Evolutionary conservation across 129 eudicot species (phyloP), one percentile per base, ranked within the genome.

Genomic region (Helianthus tuberosus): DNA sequence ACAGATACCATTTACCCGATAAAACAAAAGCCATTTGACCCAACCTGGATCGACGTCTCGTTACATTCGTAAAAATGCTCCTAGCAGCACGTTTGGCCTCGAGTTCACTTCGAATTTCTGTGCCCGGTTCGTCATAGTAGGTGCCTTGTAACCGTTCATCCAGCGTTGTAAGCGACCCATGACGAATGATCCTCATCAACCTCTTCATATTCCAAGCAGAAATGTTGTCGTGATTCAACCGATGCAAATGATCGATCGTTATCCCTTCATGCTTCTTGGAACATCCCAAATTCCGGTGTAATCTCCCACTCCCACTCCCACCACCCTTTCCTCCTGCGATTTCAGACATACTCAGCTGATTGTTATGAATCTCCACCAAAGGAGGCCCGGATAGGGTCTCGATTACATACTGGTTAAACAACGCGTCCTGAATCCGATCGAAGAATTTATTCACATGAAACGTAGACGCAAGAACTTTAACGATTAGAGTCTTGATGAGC

Each of bases 121-220:
- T 80, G 13, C 76, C 75, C 0, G 68, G 14, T 48, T 80, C 84
- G 68, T 80, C 84, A 50, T 80, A 69, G 20, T 58, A 46, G 0
- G 77, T 54, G 15, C 68, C 80, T 0, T 59, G 72, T 36, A 76
- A 20, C 2, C 71, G 81, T 15, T 81, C 85, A 20, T 81, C 81
- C 59, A 81, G 43, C 0, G 85, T 81, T 6, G 81, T 75, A 58
- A 81, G 39, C 0, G 74, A 71, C 2, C 85, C 85, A 14, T 81
- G 73, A 6, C 85, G 54, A 35, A 76, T 67, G 8, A 81, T 69
- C 43, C 41, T 81, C 84, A 81, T 75, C 55, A 75, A 69, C 35
- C 84, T 53, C 70, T 81, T 81, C 84, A 81, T 81, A 8, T 81
- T 81, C 84, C 84, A 81, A 16, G 84, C 84, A 0, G 84, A 81